Evolutionary conservation across 1,284 basidiomycete species (phyloP).

Genomic region (Malassezia arunalokei): DNA sequence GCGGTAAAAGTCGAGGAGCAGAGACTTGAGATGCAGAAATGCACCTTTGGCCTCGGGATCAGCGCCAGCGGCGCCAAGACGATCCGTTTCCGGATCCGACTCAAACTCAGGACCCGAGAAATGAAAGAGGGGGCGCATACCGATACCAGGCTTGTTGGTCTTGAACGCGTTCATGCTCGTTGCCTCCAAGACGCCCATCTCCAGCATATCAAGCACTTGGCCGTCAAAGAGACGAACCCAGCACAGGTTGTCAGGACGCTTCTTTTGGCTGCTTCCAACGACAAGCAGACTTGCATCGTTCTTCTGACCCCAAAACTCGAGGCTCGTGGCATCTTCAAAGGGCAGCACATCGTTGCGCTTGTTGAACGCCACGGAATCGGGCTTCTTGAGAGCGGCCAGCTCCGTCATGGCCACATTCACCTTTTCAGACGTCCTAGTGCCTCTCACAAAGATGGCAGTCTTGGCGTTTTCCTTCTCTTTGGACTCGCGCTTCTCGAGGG

Average conservation of each 20-base stretch:
- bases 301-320: conserved; percentile 86
- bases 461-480: conserved; percentile 70
- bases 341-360: conserved; percentile 88
- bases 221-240: conserved; percentile 79
- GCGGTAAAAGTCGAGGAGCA: conserved; percentile 76
- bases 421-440: conserved; percentile 69
- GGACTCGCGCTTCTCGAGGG: conserved; percentile 69
- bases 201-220: conserved; percentile 82
- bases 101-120: conserved; percentile 60
- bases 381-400: conserved; percentile 42
- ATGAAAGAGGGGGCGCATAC: conserved; percentile 85
- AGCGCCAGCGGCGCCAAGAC: conserved; percentile 24
- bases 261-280: conserved; percentile 84
- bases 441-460: conserved; percentile 76
- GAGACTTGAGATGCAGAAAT: conserved; percentile 60
- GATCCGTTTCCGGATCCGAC: conserved; percentile 20
- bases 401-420: conserved; percentile 75
- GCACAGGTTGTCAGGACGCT: conserved; percentile 75
- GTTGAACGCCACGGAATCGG: conserved; percentile 72
- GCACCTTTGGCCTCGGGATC: conserved; percentile 24
- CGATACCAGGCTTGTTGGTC: conserved; percentile 72
- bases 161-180: conserved; percentile 70
- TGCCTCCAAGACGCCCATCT: conserved; percentile 73
- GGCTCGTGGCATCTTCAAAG: conserved; percentile 65
- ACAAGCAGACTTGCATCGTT: conserved; percentile 90